These are phyloP conservation scores for Epichloe gansuensis DNA, from an alignment of 2,329 filamentous ascomycete genomes.

Conservation along the genomic window DNA sequence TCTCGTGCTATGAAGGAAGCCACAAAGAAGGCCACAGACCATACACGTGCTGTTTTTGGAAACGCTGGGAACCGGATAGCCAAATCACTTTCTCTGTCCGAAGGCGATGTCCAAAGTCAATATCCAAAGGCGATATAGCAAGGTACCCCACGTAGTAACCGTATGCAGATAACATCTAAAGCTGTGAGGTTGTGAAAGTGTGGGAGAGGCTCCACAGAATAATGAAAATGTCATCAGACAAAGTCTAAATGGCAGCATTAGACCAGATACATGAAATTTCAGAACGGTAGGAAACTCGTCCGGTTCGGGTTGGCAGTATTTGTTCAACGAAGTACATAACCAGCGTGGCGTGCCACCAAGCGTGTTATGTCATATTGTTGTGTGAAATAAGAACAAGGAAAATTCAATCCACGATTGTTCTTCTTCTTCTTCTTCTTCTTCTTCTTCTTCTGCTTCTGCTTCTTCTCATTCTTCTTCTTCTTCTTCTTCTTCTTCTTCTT, in stretches of 20 bases:
- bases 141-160: background rate
- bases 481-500: too few species aligned
- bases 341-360: background rate
- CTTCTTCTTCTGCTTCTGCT: too few species aligned
- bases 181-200: background rate
- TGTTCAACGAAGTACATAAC: background rate
- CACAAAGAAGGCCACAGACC: constrained; percentile 74
- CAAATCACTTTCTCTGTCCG: background rate
- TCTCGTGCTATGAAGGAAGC: constrained; percentile 92
- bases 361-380: too few species aligned
- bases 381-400: background rate
- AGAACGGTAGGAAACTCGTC: background rate
- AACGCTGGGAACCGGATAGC: constrained; percentile 13
- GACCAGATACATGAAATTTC: too few species aligned
- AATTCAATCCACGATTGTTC: too few species aligned
- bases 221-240: background rate
- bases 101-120: background rate
- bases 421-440: too few species aligned
- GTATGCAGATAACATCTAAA: background rate
- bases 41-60: constrained; percentile 68
- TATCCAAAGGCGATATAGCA: background rate
- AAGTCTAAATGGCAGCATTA: background rate
- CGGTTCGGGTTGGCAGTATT: background rate
- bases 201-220: background rate
- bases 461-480: too few species aligned